Conservation (phyloP, 2,329 filamentous ascomycete genomes). For the Ascocoryne sarcoides region DNA sequence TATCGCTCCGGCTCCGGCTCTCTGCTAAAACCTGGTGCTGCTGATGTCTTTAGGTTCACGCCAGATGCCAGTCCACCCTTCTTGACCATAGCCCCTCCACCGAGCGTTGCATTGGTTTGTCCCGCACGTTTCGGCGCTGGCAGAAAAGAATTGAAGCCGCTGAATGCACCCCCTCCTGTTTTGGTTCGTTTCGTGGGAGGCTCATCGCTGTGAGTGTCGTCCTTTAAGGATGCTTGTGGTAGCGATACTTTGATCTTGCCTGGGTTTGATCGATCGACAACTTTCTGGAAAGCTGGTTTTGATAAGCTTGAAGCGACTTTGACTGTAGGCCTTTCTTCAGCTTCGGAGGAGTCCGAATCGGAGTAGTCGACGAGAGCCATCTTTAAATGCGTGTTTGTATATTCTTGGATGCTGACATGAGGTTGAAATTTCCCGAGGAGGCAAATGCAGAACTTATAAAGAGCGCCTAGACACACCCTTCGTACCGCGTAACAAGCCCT, state of each 20-base stretch:
- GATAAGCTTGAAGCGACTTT: constrained; percentile 23
- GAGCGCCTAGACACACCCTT: too few species aligned
- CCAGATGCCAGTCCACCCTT: constrained; percentile 37
- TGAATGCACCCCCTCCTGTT: constrained; percentile 55
- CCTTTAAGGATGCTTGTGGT: constrained; percentile 39
- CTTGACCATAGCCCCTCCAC: constrained; percentile 18
- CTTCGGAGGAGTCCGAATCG: constrained; percentile 55
- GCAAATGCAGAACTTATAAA: neutral
- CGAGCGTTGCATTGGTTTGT: constrained; percentile 31
- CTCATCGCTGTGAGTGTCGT: constrained; percentile 34
- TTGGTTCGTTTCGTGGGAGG: constrained; percentile 66
- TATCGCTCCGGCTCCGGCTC: constrained; percentile 31
- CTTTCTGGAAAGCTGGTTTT: constrained; percentile 64
- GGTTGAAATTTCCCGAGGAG: neutral
- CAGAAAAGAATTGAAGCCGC: constrained; percentile 78
- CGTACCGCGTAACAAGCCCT: too few species aligned
- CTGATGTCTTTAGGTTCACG: constrained; percentile 73
- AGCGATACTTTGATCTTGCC: constrained; percentile 80
- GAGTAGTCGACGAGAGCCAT: constrained; percentile 66
- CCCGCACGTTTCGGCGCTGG: constrained; percentile 65
- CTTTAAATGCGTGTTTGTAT: too few species aligned
- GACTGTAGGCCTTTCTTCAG: constrained; percentile 31
- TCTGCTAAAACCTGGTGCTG: constrained; percentile 72
- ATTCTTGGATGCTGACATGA: constrained; percentile 1
- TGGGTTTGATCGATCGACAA: constrained; percentile 72